phyloP scores from a whole-genome alignment of 805 yeast genomes.

The Yamadazyma scolyti region DNA sequence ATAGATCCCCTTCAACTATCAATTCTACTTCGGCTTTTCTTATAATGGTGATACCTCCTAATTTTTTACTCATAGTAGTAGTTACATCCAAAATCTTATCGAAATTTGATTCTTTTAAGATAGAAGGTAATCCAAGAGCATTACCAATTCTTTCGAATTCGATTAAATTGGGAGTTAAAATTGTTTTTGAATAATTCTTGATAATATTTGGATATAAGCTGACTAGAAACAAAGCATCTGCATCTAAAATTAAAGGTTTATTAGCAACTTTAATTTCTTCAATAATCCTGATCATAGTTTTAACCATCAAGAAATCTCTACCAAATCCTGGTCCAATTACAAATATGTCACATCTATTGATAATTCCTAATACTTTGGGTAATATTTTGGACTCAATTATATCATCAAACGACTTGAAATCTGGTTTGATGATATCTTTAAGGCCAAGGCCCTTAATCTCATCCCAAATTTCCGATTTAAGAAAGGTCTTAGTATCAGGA shows the following conservation, averaged over 20 bases:
- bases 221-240: conserved; percentile 77
- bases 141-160: conserved; percentile 72
- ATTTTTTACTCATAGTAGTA: conserved; percentile 39
- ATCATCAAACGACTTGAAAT: conserved; percentile 19
- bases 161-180: conserved; percentile 85
- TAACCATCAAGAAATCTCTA: conserved; percentile 66
- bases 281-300: conserved; percentile 55
- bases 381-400: conserved; percentile 44
- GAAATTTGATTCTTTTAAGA: conserved; percentile 14
- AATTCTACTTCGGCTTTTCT: conserved; percentile 71
- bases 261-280: conserved; percentile 51
- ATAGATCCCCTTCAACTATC: conserved; percentile 49
- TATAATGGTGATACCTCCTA: conserved; percentile 61
- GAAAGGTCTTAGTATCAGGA: conserved; percentile 17
- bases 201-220: conserved; percentile 54
- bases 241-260: conserved; percentile 81
- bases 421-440: conserved; percentile 19
- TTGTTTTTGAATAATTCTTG: conserved; percentile 53
- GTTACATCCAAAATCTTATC: conserved; percentile 27
- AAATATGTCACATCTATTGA: conserved; percentile 71
- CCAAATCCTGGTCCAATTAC: conserved; percentile 96
- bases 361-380: conserved; percentile 51
- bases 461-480: conserved; percentile 18
- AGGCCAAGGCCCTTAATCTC: conserved; percentile 12
- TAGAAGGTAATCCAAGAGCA: conserved; percentile 37